Percentiles rank a stretch among this genome's conserved stretches.
Evolutionary conservation across 75 land plant genomes (phyloP).

Genomic region (Pseudotsuga menziesii): DNA sequence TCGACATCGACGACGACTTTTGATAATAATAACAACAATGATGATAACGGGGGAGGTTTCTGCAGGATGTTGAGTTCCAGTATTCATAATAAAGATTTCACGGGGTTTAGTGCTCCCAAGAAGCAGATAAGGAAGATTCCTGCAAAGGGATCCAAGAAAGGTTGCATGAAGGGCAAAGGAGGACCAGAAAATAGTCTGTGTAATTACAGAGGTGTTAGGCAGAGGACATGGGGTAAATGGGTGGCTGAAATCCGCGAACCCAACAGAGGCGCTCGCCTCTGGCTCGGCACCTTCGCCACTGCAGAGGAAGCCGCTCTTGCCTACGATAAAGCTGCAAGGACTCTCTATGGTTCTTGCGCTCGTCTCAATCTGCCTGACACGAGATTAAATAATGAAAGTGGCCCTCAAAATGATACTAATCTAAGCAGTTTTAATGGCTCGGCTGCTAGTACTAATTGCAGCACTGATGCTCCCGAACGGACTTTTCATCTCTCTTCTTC

Average conservation of each 20-base stretch:
- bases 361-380: constrained; percentile 27
- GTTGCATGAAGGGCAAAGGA: constrained; percentile 84
- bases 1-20: no score
- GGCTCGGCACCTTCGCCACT: constrained; percentile 64
- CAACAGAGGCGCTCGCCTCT: constrained; percentile 50
- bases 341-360: constrained; percentile 42
- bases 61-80: no score
- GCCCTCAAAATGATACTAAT: no score
- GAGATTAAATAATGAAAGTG: no score
- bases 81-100: no score
- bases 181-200: constrained; percentile 66
- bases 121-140: constrained; percentile 7
- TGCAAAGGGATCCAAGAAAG: constrained; percentile 54
- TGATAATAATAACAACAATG: no score
- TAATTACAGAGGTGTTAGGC: constrained; percentile 54
- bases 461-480: no score
- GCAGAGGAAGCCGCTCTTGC: constrained; percentile 52
- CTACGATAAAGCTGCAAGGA: constrained; percentile 50
- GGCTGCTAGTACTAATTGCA: no score
- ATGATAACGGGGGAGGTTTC: no score
- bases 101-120: not conserved
- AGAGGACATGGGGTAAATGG: constrained; percentile 75
- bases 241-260: constrained; percentile 73
- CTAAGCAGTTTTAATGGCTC: no score
- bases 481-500: no score